Evolutionary conservation across 2,329 filamentous ascomycete species (phyloP).

Genomic region (Pseudopyrenochaeta lycopersici): DNA sequence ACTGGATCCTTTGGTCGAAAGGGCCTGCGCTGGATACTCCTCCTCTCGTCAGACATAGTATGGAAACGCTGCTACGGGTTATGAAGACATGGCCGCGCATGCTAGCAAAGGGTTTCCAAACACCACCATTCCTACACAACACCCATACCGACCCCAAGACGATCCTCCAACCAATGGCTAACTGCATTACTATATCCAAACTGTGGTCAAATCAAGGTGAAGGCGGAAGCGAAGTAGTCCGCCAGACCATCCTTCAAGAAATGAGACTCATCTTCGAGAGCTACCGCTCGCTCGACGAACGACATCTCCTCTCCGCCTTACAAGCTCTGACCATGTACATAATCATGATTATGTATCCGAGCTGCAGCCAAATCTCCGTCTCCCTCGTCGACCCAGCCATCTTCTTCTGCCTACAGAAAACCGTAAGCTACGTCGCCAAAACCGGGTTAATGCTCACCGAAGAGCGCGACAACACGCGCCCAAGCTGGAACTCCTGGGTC

Average conservation of each 20-base stretch:
- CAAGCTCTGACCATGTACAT: slow-evolving; percentile 51
- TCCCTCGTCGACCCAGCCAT: slow-evolving; percentile 31
- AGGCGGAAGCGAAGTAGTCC: slow-evolving; percentile 34
- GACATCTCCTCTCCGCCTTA: slow-evolving; percentile 45
- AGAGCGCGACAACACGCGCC: slow-evolving; percentile 41
- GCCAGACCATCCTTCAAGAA: slow-evolving; percentile 4
- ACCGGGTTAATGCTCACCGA: slow-evolving; percentile 49
- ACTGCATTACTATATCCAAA: slow-evolving; percentile 49
- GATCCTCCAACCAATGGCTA: slow-evolving; percentile 42
- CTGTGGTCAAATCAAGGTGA: slow-evolving; percentile 50
- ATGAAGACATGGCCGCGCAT: slow-evolving; percentile 52
- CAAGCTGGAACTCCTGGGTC: slow-evolving; percentile 50
- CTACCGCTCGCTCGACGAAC: slow-evolving; percentile 44
- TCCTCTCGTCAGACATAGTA: slow-evolving; percentile 34
- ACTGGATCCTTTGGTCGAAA: slow-evolving; percentile 19
- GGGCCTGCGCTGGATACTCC: slow-evolving; percentile 7
- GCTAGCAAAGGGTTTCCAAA: slow-evolving; percentile 48
- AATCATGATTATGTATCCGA: slow-evolving; percentile 51
- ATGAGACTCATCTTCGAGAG: slow-evolving; percentile 18
- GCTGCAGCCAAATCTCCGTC: slow-evolving; percentile 24
- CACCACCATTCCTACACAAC: slow-evolving; percentile 50
- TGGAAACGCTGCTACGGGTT: slow-evolving; percentile 46
- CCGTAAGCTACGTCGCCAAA: slow-evolving; percentile 42
- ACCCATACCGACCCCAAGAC: slow-evolving; percentile 26
- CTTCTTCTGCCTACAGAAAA: slow-evolving; percentile 41